Base-by-base conservation (phyloP, 2,329 filamentous ascomycete genomes). In the Pseudogymnoascus sp. region DNA sequence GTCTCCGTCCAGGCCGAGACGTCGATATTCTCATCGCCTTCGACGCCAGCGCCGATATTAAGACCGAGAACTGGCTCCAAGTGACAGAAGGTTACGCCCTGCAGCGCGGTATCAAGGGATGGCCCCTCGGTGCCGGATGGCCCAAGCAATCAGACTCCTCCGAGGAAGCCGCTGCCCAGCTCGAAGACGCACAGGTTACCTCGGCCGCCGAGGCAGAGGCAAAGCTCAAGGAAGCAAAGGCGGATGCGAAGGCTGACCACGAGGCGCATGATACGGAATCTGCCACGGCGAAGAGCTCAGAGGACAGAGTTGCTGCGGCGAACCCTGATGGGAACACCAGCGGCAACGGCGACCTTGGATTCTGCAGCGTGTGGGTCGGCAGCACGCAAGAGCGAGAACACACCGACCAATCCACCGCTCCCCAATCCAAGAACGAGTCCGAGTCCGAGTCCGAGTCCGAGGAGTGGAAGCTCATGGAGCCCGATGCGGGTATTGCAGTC, bases 111-210 rank as follows among this genome's bases (percentile, higher is more conserved):
- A 87, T 99, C 73, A 93, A 92, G 73, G 93, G 93, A 4, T 99
- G 95, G 95, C 95, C 95, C 0, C 77, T 97, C 6, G 93, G 93
- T 5, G 87, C 91, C n/a, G 95, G 95, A 16, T 99, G 95, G 95
- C 93, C 93, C 1, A 86, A 86, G 64, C 72, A 75, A 6, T 80
- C 77, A 3, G 83, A 86, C 61, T 78, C 84, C 0, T 74, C 85
- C 0, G 78, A 85, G 63, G 80, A 88, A 65, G 82, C 87, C 0
- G 80, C 82, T 33, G 74, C 84, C 53, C 82, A 91, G 65, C 81
- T 97, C 3, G 84, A 88, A 10, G 77, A 84, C 63, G 88, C 91
- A 1, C 81, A 90, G 72, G 84, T 84, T 4, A 78, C 80, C 2
- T 72, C 82, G 4, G 61, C 65, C 16, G 76, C 80, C 21, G 83